A percentile compares a stretch with the other conserved stretches of the same genome.
These are phyloP conservation scores for Byssoonygena ceratinophila DNA, from an alignment of 2,329 filamentous ascomycete genomes.

Conservation along the genomic window DNA sequence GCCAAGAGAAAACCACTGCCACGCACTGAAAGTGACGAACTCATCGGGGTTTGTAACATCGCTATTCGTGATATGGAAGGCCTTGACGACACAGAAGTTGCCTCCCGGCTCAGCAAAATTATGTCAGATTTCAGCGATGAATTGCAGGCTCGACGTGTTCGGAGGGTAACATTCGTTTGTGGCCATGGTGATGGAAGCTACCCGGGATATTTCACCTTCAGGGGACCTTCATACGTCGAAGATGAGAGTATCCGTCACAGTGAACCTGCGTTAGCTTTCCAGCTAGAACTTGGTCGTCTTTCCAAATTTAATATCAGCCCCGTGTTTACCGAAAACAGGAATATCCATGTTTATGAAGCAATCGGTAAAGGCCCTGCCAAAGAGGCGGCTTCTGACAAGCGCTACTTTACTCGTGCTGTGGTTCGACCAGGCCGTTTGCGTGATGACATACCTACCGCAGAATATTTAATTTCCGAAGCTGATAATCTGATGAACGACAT, in stretches of 20 bases:
- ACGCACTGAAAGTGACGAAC: conserved; percentile 52
- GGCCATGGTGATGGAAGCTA: conserved; percentile 90
- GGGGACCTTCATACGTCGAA: conserved; percentile 77
- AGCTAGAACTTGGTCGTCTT: conserved; percentile 87
- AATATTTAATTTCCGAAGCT: conserved; percentile 95
- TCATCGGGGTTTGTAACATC: conserved; percentile 86
- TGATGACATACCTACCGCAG: conserved; percentile 95
- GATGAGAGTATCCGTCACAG: conserved; percentile 94
- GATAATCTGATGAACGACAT: conserved; percentile 97
- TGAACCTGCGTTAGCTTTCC: conserved; percentile 94
- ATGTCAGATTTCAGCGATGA: conserved; percentile 76
- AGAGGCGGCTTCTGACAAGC: conserved; percentile 60
- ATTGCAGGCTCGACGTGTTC: conserved; percentile 66
- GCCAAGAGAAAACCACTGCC: conserved; percentile 55
- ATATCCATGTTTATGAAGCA: conserved; percentile 97
- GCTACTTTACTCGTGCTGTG: conserved; percentile 94
- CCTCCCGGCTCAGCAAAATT: conserved; percentile 62
- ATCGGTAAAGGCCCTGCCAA: conserved; percentile 88
- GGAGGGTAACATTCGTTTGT: conserved; percentile 90
- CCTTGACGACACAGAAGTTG: conserved; percentile 67
- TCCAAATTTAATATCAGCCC: conserved; percentile 97
- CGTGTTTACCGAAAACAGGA: conserved; percentile 97
- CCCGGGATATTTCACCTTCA: conserved; percentile 97
- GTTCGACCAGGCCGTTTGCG: conserved; percentile 88
- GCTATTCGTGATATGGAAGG: conserved; percentile 82